phyloP scores from a whole-genome alignment of 768 basidiomycete genomes.

The Lactarius hatsudake region DNA sequence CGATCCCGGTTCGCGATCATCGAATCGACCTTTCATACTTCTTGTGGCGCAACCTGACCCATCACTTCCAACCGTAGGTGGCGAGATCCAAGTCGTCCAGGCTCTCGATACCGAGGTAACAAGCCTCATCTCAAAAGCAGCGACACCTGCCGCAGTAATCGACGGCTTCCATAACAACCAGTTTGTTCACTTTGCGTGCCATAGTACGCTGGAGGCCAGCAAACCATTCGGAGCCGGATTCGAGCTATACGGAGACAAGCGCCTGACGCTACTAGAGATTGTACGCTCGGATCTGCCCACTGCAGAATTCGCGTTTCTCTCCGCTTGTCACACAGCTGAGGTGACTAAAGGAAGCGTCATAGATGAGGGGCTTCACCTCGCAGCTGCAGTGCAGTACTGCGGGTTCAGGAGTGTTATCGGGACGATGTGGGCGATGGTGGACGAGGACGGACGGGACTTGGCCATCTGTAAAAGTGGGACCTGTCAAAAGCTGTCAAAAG shows the following conservation, averaged over 20 bases:
- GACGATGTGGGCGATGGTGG: conserved; percentile 1
- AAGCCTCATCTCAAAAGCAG: not conserved
- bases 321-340: not conserved
- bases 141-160: too few relatives aligned
- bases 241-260: not conserved
- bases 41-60: conserved; percentile 6
- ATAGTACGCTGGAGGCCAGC: not conserved
- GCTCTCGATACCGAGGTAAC: not conserved
- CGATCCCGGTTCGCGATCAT: too few relatives aligned
- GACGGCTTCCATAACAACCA: not conserved
- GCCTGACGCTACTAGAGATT: not conserved
- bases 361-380: too few relatives aligned
- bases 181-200: conserved; percentile 4
- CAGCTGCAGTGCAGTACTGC: too few relatives aligned
- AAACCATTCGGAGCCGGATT: not conserved
- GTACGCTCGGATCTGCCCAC: not conserved
- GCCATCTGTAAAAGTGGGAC: too few relatives aligned
- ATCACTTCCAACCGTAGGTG: not conserved
- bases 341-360: not conserved
- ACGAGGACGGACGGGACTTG: not conserved
- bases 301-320: not conserved
- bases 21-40: too few relatives aligned
- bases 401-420: not conserved
- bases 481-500: too few relatives aligned
- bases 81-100: not conserved